Base-by-base conservation (phyloP, 495 filamentous ascomycete genomes). In the Xylaria castorea region DNA sequence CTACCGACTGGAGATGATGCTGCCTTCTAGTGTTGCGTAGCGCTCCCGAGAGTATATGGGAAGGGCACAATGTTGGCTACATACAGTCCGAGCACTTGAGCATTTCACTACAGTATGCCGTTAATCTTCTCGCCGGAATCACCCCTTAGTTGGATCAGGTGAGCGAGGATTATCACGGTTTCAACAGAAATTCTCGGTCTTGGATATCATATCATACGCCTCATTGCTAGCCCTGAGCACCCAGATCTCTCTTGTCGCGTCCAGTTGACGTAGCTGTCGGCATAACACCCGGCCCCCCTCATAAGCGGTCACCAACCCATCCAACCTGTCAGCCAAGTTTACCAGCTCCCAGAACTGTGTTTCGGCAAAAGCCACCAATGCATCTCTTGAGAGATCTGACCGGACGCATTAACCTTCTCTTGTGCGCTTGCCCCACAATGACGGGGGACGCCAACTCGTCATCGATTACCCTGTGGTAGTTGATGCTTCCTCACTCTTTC, bases 351-450 rank as follows among this genome's bases (percentile, higher is more conserved):
- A 67, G 79, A 72, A 75, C 81, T 84, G 71, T 80, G 81, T 78
- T 75, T 64, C 80, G 83, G 83, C 86, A 85, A 76, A 76, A 67
- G 75, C 75, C 77, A 78, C 72, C 72, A 76, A 77, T 83, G 83
- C 77, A 82, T 81, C 81, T 78, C 77, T 62, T 70, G 75, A 76
- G 80, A 77, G 80, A 87, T 85, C 81, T 77, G 89, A 89, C 88
- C 91, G 88, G 87, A 88, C 89, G 89, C 88, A 92, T 94, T 86
- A 94, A 89, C 91, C 85, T 87, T 87, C 86, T 89, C 88, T 89
- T 87, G 80, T 80, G 77, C 75, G 79, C 73, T 66, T 69, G 82
- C 75, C 85, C 81, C 79, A 79, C 78, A 80, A 75, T 81, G 80
- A 85, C 78, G 87, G 87, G 85, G 89, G 91, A 87, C 92, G 90